Evolutionary conservation across 768 basidiomycete species (phyloP).

Genomic region (Mycena capillaripes): DNA sequence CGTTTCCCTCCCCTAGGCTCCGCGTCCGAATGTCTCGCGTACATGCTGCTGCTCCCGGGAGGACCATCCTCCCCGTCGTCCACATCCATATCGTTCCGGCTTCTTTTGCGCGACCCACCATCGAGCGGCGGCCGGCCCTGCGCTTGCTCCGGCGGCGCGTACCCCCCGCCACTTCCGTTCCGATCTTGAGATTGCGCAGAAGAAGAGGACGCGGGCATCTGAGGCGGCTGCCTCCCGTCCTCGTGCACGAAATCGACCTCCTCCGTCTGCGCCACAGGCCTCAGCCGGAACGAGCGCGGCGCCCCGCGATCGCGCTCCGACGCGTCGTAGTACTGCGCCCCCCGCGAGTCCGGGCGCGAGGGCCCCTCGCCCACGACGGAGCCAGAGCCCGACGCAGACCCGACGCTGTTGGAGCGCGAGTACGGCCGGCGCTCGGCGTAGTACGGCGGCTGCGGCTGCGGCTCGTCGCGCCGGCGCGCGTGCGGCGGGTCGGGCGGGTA

Average conservation of each 20-base stretch:
- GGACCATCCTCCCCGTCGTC: conserved; percentile 65
- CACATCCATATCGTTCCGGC: conserved; percentile 74
- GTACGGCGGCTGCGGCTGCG: conserved; percentile 33
- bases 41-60: conserved; percentile 42
- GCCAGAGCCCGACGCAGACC: conserved; percentile 67
- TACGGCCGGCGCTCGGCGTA: conserved; percentile 53
- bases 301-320: conserved; percentile 47
- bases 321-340: conserved; percentile 57
- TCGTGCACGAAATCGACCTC: conserved; percentile 69
- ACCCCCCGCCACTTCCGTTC: conserved; percentile 43
- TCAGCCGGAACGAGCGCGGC: conserved; percentile 64
- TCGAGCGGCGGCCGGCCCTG: no score
- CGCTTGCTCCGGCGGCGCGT: not conserved
- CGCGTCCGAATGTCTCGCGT: conserved; percentile 52
- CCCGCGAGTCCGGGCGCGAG: conserved; percentile 66
- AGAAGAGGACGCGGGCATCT: not conserved
- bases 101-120: conserved; percentile 64
- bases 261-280: conserved; percentile 62
- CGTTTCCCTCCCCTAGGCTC: conserved; percentile 72
- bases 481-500: not conserved
- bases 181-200: conserved; percentile 28
- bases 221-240: conserved; percentile 57
- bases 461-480: not conserved
- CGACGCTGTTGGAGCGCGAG: conserved; percentile 72
- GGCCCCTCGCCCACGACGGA: conserved; percentile 46